Percentiles rank a stretch among this genome's conserved stretches.
These are phyloP conservation scores for Lentinula edodes DNA, from an alignment of 768 basidiomycete genomes.

Conservation along the genomic window DNA sequence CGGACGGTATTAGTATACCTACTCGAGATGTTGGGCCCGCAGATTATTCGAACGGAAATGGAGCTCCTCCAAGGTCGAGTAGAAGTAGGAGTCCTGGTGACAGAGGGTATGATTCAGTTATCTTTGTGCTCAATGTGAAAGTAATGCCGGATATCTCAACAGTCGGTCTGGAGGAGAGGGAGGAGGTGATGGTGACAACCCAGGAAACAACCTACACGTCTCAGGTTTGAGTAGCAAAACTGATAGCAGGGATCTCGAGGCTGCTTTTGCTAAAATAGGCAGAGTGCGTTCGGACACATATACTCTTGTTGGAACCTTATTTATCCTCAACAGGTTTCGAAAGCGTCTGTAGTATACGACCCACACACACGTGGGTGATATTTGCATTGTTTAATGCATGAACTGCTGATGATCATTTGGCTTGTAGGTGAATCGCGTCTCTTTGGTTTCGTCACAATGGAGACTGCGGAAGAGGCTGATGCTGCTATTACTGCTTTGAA, in stretches of 20 bases:
- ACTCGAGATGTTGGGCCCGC: constrained; percentile 41
- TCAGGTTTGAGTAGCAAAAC: constrained; percentile 52
- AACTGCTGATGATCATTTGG: too few relatives aligned
- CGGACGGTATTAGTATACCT: constrained; percentile 66
- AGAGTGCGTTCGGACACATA: constrained; percentile 43
- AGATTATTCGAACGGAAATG: constrained; percentile 42
- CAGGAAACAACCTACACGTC: constrained; percentile 62
- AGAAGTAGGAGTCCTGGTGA: constrained; percentile 76
- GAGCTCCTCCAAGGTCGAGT: constrained; percentile 55
- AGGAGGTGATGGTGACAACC: constrained; percentile 43
- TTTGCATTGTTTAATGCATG: constrained; percentile 75
- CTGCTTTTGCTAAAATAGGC: constrained; percentile 84
- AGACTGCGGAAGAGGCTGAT: constrained; percentile 81
- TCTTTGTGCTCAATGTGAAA: constrained; percentile 1
- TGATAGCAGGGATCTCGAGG: constrained; percentile 85
- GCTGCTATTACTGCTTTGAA: constrained; percentile 84
- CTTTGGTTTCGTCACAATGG: constrained; percentile 79
- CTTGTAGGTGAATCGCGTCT: constrained; percentile 39
- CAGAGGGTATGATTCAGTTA: constrained; percentile 42
- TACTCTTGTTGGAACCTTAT: background rate
- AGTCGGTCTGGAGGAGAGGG: constrained; percentile 35
- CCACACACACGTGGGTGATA: constrained; percentile 64
- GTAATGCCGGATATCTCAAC: constrained; percentile 8
- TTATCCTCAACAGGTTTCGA: constrained; percentile 48
- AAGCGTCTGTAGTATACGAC: constrained; percentile 68